Percentiles rank a stretch among this genome's conserved stretches.
phyloP scores from a whole-genome alignment of 768 basidiomycete genomes.

The Gloeostereum incarnatum region DNA sequence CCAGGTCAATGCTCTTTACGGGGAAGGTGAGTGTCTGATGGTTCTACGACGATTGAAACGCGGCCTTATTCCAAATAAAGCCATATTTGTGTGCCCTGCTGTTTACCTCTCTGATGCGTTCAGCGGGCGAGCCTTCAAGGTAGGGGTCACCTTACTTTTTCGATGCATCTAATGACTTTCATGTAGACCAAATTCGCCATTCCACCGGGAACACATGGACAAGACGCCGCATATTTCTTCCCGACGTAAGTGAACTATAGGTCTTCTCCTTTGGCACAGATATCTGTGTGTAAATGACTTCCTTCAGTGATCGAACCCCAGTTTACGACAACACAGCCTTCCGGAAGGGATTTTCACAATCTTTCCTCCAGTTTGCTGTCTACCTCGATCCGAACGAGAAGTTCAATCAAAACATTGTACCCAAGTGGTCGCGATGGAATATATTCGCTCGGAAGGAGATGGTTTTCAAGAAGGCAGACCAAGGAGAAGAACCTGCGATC shows the following conservation, averaged over 20 bases:
- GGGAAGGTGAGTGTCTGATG: constrained; percentile 14
- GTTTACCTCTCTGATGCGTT: constrained; percentile 20
- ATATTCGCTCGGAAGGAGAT: constrained; percentile 14
- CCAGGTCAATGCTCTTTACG: constrained; percentile 14
- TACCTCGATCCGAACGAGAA: constrained; percentile 11
- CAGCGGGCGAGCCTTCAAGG: constrained; percentile 20
- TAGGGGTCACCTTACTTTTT: constrained; percentile 4
- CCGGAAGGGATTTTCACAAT: constrained; percentile 10
- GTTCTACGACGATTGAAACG: not conserved
- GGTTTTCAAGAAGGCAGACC: constrained; percentile 17
- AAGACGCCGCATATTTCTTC: constrained; percentile 12
- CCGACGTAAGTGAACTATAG: constrained; percentile 6
- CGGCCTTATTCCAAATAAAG: constrained; percentile 8
- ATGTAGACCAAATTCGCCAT: constrained; percentile 16
- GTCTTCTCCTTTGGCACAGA: not conserved
- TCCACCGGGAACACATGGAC: constrained; percentile 13
- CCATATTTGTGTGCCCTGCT: constrained; percentile 24
- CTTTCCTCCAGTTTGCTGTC: constrained; percentile 13
- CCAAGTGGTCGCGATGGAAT: constrained; percentile 8
- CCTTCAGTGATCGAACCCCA: not conserved
- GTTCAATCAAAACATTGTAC: constrained; percentile 11
- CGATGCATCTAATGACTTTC: too few relatives aligned
- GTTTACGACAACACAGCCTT: constrained; percentile 14
- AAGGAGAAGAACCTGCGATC: constrained; percentile 8
- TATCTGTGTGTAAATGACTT: not conserved